Percentiles rank a stretch among this genome's conserved stretches.
Conservation (phyloP, 139 green algal species). For the Nannochloris sp. region DNA sequence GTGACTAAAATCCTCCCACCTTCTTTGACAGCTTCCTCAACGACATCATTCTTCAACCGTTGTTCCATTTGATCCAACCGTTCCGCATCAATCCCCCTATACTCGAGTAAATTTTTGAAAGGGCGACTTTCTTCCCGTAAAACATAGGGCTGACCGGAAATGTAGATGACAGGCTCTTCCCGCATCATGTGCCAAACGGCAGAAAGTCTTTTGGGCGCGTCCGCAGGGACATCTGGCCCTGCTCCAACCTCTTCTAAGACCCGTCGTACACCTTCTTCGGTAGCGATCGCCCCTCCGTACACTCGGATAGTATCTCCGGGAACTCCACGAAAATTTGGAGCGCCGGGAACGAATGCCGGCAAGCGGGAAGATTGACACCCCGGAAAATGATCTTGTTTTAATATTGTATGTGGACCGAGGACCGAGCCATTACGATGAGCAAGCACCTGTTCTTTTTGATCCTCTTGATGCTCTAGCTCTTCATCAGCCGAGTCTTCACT, state of each 20-base stretch:
- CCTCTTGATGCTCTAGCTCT: slow-evolving; percentile 8
- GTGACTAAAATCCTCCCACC: slow-evolving; percentile 69
- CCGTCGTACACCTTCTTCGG: slow-evolving; percentile 43
- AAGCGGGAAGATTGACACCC: slow-evolving; percentile 49
- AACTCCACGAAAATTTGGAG: slow-evolving; percentile 78
- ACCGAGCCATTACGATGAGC: slow-evolving; percentile 51
- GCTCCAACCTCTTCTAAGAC: slow-evolving; percentile 50
- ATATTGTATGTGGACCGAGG: slow-evolving; percentile 68
- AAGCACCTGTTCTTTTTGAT: slow-evolving; percentile 24
- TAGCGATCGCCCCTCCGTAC: slow-evolving; percentile 84
- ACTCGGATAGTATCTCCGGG: slow-evolving; percentile 42
- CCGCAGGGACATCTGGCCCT: not conserved
- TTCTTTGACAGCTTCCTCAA: slow-evolving; percentile 58
- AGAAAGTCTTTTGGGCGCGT: not conserved
- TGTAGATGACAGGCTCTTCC: slow-evolving; percentile 91
- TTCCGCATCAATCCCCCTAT: slow-evolving; percentile 74
- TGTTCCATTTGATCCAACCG: slow-evolving; percentile 88
- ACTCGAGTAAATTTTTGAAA: slow-evolving; percentile 94
- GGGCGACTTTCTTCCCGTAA: slow-evolving; percentile 81
- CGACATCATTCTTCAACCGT: slow-evolving; percentile 73
- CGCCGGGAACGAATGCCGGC: slow-evolving; percentile 22
- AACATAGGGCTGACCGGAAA: slow-evolving; percentile 89
- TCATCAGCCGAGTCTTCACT: not conserved
- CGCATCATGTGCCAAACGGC: slow-evolving; percentile 91
- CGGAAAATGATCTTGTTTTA: slow-evolving; percentile 83